Conservation (phyloP, 257 asterid genomes). For the Solanum tacnaense region DNA sequence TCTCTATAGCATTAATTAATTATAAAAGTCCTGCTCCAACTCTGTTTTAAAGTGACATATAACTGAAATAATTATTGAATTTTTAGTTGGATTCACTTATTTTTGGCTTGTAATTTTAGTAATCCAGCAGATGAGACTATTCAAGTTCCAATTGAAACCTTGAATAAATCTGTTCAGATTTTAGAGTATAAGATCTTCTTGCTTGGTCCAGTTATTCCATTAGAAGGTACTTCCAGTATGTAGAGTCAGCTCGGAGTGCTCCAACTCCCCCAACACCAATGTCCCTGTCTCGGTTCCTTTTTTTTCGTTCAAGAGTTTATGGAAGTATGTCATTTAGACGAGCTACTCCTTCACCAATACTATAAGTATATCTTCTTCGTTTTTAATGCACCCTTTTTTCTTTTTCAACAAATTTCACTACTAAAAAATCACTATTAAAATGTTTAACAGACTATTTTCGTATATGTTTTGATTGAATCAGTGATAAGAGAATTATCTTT, state of each 20-base stretch:
- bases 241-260: neutral
- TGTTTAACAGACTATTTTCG: neutral
- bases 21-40: neutral
- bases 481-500: too few relatives aligned
- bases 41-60: neutral
- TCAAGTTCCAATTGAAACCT: neutral
- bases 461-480: neutral
- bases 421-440: too few relatives aligned
- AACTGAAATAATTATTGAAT: neutral
- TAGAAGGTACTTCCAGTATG: neutral
- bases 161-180: too few relatives aligned
- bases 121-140: neutral
- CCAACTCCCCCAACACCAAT: neutral
- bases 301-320: neutral
- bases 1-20: neutral
- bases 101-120: neutral
- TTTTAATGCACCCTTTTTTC: neutral
- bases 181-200: neutral
- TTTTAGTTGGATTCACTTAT: neutral
- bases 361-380: neutral
- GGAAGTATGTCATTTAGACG: neutral
- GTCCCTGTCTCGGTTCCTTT: neutral
- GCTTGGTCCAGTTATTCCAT: neutral
- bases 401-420: neutral
- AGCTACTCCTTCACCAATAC: neutral